These are phyloP conservation scores for Verbena officinalis DNA, from an alignment of 257 asterid genomes.

Conservation along the genomic window DNA sequence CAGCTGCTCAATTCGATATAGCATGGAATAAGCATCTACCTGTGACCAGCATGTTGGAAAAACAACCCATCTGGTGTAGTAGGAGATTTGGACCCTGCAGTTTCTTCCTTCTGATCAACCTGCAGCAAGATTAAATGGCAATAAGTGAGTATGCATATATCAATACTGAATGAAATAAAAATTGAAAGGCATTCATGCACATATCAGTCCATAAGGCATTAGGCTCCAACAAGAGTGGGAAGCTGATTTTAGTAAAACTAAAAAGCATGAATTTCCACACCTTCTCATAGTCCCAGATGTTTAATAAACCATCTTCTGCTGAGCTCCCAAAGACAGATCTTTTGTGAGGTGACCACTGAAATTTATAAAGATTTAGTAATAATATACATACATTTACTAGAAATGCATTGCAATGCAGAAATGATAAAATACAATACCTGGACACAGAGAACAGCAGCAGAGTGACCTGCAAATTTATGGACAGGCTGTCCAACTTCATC, in stretches of 20 bases:
- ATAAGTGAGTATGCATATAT: neutral
- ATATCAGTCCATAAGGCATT: neutral
- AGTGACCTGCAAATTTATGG: slow-evolving; percentile 84
- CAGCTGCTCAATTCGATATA: slow-evolving; percentile 9
- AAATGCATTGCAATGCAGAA: slow-evolving; percentile 4
- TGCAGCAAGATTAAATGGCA: slow-evolving; percentile 36
- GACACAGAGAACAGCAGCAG: slow-evolving; percentile 90
- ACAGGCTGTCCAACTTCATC: slow-evolving; percentile 77
- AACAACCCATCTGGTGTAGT: slow-evolving; percentile 82
- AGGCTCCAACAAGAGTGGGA: neutral
- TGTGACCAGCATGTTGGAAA: slow-evolving; percentile 99
- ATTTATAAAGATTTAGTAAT: slow-evolving; percentile 30
- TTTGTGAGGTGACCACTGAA: slow-evolving; percentile 96
- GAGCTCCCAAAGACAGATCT: slow-evolving; percentile 92
- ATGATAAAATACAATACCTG: slow-evolving; percentile 60
- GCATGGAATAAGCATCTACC: slow-evolving; percentile 52
- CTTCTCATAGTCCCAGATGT: slow-evolving; percentile 95
- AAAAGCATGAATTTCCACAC: slow-evolving; percentile 36
- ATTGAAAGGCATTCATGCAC: slow-evolving; percentile 3
- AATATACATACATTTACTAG: neutral
- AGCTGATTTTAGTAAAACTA: slow-evolving; percentile 4
- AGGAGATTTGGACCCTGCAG: slow-evolving; percentile 53
- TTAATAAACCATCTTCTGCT: slow-evolving; percentile 91
- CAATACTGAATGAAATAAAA: slow-evolving; percentile 12
- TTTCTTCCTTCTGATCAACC: slow-evolving; percentile 71